Evolutionary conservation across 2,329 filamentous ascomycete genomes (phyloP), one percentile per base, ranked within the genome.

Genomic region (Calonectria pseudoreteaudii): DNA sequence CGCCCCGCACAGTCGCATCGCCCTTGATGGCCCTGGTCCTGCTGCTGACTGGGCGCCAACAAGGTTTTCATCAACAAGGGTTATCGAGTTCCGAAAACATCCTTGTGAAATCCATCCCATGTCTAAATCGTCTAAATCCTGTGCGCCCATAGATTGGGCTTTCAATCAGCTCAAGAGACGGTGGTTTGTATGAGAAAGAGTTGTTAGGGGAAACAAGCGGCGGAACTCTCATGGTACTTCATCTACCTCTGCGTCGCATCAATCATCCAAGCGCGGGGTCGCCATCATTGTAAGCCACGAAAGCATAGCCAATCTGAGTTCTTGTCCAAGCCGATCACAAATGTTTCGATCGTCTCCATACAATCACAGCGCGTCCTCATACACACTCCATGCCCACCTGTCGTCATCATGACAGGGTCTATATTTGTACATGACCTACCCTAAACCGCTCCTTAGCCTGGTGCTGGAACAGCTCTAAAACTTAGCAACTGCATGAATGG

Each of bases 1-100:
- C 38, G 67, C 67, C 67, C 67, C 67, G 67, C 67, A 69, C 56
- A 62, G 56, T 62, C 56, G 56, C 56, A 62, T 62, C 26, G 56
- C 56, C 26, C 56, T 62, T 62, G 56, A 62, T 34, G 56, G 56
- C 56, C 56, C 56, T 36, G 6, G 56, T 38, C 56, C 9, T 62
- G 56, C 56, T 62, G 56, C 56, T 62, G 56, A 62, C 56, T 62
- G 56, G 53, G 56, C 56, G 56, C 36, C 56, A 62, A 41, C 56
- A 62, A 62, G 56, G 56, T 62, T 62, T 34, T 44, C 34, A 26
- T 26, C 56, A 62, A 30, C 56, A 28, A 62, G 56, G 56, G 34
- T 62, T 23, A 62, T 62, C 34, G 34, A 62, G 38, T 28, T 41
- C 56, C 56, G 31, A 62, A 62, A 60, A 62, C 56, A 41, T 26